Conservation (phyloP, 306 rosid species). For the Dryas drummondii region DNA sequence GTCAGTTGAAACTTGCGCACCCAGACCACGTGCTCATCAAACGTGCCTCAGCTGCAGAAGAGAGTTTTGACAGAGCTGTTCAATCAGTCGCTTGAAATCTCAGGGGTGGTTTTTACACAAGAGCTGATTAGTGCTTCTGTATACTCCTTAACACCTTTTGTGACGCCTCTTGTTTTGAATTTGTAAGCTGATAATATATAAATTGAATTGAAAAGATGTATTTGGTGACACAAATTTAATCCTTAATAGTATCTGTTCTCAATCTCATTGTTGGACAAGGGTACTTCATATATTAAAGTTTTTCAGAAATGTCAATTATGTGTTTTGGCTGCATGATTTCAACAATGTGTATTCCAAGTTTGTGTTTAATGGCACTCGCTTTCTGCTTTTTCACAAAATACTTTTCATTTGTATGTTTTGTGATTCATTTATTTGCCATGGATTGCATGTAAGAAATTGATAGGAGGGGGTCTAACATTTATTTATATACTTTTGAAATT, state of each 20-base stretch:
- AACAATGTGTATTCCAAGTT: not conserved
- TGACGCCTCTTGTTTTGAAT: conserved; percentile 32
- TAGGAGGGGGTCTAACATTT: no score
- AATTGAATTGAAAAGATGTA: conserved; percentile 36
- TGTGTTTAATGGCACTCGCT: not conserved
- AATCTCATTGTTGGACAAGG: conserved; percentile 30
- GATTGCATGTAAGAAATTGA: no score
- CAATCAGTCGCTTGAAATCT: conserved; percentile 67
- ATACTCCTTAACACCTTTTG: conserved; percentile 29
- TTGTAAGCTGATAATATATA: conserved; percentile 30
- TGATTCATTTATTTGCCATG: no score
- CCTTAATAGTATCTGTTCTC: conserved; percentile 27
- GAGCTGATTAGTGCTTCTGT: conserved; percentile 34
- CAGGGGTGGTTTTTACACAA: not conserved
- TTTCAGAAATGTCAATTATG: conserved; percentile 4
- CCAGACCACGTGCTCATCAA: conserved; percentile 84
- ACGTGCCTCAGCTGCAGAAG: conserved; percentile 72
- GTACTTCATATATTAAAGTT: conserved; percentile 18
- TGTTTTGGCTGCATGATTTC: not conserved
- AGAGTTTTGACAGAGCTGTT: conserved; percentile 81
- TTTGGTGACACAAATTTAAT: conserved; percentile 33
- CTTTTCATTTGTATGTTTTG: no score
- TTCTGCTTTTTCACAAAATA: not conserved
- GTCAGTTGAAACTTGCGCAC: conserved; percentile 92
- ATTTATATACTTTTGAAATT: no score